Evolutionary conservation across 768 basidiomycete genomes (phyloP).

Genomic region (Amanita jacksonii): DNA sequence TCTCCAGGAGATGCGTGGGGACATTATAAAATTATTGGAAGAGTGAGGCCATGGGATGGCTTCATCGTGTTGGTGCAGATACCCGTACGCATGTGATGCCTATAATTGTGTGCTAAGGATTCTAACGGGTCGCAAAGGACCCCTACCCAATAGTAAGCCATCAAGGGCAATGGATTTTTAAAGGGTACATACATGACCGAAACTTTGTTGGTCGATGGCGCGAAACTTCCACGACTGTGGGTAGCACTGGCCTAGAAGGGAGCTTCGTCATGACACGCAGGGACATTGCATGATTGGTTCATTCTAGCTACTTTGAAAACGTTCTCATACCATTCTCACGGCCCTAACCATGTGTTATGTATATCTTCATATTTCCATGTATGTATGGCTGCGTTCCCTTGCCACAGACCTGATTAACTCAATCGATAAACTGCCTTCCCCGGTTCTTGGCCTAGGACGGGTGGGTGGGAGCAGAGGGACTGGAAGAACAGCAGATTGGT

Average conservation of each 20-base stretch:
- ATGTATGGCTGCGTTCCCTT: background rate
- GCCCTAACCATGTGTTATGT: background rate
- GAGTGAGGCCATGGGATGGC: slow-evolving; percentile 44
- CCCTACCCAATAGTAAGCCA: slow-evolving; percentile 17
- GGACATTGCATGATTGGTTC: slow-evolving; percentile 4
- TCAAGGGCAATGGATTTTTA: slow-evolving; percentile 40
- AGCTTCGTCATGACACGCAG: slow-evolving; percentile 34
- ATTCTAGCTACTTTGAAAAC: background rate
- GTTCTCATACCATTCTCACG: slow-evolving; percentile 3
- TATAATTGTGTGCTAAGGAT: slow-evolving; percentile 1
- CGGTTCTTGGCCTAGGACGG: background rate
- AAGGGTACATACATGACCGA: slow-evolving; percentile 39
- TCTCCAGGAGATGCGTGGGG: slow-evolving; percentile 43
- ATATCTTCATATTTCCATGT: background rate
- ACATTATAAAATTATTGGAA: slow-evolving; percentile 33
- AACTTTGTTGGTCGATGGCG: slow-evolving; percentile 49
- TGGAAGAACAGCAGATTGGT: background rate
- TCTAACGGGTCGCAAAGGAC: slow-evolving; percentile 18
- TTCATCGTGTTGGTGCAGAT: slow-evolving; percentile 34
- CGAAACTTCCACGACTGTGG: slow-evolving; percentile 31
- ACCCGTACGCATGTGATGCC: slow-evolving; percentile 26
- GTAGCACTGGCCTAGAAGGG: slow-evolving; percentile 38
- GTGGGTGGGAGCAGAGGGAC: background rate
- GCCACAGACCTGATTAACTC: background rate
- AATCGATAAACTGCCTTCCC: background rate